Evolutionary conservation across 768 basidiomycete species (phyloP).

Genomic region (Suillus placidus): DNA sequence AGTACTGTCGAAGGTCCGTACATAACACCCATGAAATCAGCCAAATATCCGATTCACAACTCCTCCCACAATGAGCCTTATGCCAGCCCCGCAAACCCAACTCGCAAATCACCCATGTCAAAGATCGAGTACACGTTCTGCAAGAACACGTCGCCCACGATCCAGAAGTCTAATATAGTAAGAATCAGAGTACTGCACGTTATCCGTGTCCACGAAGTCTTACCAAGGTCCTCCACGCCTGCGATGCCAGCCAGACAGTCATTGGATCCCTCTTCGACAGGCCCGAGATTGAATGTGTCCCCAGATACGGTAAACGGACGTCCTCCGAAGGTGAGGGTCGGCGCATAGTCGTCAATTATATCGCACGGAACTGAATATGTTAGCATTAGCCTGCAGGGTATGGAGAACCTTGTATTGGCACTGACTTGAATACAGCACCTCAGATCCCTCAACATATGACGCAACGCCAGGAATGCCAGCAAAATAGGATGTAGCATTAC

Average conservation of each 20-base stretch:
- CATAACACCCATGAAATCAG: neutral
- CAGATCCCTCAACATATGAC: slow-evolving; percentile 2
- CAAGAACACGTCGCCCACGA: slow-evolving; percentile 40
- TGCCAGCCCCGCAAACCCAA: slow-evolving; percentile 44
- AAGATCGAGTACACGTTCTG: slow-evolving; percentile 36
- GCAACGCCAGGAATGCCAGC: slow-evolving; percentile 32
- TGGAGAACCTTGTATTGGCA: neutral
- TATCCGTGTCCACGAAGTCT: neutral
- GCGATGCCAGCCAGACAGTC: slow-evolving; percentile 43
- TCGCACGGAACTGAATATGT: slow-evolving; percentile 37
- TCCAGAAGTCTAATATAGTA: slow-evolving; percentile 27
- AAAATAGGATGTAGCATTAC: slow-evolving; percentile 31
- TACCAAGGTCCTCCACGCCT: slow-evolving; percentile 21
- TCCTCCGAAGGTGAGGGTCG: slow-evolving; percentile 42
- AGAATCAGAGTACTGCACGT: slow-evolving; percentile 3
- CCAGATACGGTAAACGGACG: slow-evolving; percentile 39
- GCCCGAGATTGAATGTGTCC: slow-evolving; percentile 47
- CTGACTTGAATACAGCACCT: slow-evolving; percentile 37
- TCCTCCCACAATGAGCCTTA: slow-evolving; percentile 9
- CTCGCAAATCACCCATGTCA: slow-evolving; percentile 35
- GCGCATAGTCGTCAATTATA: slow-evolving; percentile 27
- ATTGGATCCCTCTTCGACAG: slow-evolving; percentile 28
- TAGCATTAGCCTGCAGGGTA: neutral
- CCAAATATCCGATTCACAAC: neutral
- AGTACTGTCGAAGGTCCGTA: neutral